Base-by-base conservation (phyloP, 192 early-diverging fungal genomes). In the Backusella tuberculispora region DNA sequence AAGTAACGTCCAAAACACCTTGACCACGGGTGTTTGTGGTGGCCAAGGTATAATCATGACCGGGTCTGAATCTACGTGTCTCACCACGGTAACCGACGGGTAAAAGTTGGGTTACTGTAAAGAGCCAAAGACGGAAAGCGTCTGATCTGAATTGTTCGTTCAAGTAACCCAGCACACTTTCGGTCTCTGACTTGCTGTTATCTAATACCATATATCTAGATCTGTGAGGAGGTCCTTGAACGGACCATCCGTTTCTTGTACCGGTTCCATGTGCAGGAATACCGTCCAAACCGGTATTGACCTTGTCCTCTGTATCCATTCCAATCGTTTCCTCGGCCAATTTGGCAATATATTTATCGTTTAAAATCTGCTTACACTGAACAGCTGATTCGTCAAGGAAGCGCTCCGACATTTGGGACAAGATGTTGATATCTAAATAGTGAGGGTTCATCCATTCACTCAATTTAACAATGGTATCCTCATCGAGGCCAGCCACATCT, bases 31-130 rank as follows among this genome's bases (percentile, higher is more conserved):
- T 82, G 45, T 85, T 85, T 21, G 85, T 81, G 8, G 91, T 88
- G 12, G 90, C 94, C 9, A 95, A 83, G 8, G 94, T 92, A 79
- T 92, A 95, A 76, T 95, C 94, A 65, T 94, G 84, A 7, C 94
- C 94, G 2, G 91, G 87, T 50, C 94, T 83, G 84, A 95, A 95
- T 8, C 93, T 84, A 42, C 94, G 88, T 6, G 87, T 89, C 67
- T 83, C 75, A 21, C 86, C 85, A 24, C 92, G 87, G 19, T 74
- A 75, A 5, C 76, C 78, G 0, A 66, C 64, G 10, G 86, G 77
- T 5, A 80, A 68, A 6, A 92, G 74, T 9, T 85, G 84, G 3
- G 90, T 91, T 24, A 93, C 68, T 15, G 84, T 69, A 47, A 78
- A 71, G 38, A 94, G 80, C 86, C 88, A 91, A 40, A 81, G 85